Evolutionary conservation across 768 basidiomycete species (phyloP), one percentile per base, ranked within the genome.

Genomic region (Amanita subjunquillea): DNA sequence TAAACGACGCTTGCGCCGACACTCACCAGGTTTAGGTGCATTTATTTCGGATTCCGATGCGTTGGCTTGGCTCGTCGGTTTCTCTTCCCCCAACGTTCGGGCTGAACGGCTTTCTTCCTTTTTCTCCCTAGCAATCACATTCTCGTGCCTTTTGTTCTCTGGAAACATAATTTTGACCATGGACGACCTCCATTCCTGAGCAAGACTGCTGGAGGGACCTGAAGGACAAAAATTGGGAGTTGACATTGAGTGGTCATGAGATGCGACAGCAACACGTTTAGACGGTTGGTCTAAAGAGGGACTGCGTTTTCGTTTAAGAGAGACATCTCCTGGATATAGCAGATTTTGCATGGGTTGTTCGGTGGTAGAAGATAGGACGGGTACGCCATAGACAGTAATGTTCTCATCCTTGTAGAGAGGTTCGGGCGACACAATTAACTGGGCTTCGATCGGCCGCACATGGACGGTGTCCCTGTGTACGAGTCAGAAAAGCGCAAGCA

Each of bases 111-210:
- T 51, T 50, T 50, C 59, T 46, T 49, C 60, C 9, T 55, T 54
- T 55, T 38, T 20, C 22, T 30, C 54, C 55, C 57, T 48, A 55
- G 44, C 51, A 50, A 42, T 38, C 51, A 49, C 51, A 10, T 22
- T 55, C 38, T 52, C 50, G 7, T 45, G 43, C 17, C 46, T 53
- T 13, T 57, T 64, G 53, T 44, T 69, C 5, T 64, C 71, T 32
- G 81, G 79, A 59, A 88, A 87, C 82, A 87, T 87, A n/a, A 66
- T 63, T 23, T 72, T 63, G 45, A 87, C 60, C 52, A 82, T 63
- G 13, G 75, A 59, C 20, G 62, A 66, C 37, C 80, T 72, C 77
- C 81, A 87, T 48, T 74, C 73, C 39, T 83, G 71, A 1, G 81
- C 79, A 10, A 69, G 60, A 15, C 69, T 67, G 1, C 72, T 77